phyloP scores from a whole-genome alignment of 225 moss, liverwort and hornwort species.

The Lunularia cruciata region DNA sequence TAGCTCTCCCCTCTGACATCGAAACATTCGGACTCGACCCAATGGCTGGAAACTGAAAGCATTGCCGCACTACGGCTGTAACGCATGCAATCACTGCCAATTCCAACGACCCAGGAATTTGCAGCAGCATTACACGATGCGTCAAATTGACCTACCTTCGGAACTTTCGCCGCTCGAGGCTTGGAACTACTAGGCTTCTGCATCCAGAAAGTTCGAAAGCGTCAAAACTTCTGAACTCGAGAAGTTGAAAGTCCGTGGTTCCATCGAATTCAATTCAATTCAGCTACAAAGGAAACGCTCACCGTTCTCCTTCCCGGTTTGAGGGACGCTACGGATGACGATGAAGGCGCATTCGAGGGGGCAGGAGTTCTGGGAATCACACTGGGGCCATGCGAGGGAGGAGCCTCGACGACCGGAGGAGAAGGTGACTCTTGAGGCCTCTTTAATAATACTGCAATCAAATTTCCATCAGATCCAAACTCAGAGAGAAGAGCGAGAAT shows the following conservation, averaged over 20 bases:
- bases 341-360: conserved; percentile 55
- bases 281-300: conserved; percentile 15
- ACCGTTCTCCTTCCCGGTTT: conserved; percentile 79
- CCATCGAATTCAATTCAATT: no score
- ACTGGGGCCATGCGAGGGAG: conserved; percentile 31
- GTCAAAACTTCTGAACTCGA: no score
- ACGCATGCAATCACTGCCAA: no score
- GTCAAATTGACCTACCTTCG: conserved; percentile 53
- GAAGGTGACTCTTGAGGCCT: conserved; percentile 63
- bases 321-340: conserved; percentile 53
- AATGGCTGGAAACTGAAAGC: no score
- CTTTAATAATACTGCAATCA: conserved; percentile 72
- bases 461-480: background rate
- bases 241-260: no score
- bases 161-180: conserved; percentile 56
- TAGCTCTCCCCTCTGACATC: no score
- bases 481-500: background rate
- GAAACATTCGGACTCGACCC: no score
- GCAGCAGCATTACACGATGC: no score
- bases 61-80: no score
- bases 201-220: no score
- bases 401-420: conserved; percentile 41
- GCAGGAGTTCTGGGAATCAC: conserved; percentile 42
- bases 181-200: conserved; percentile 80
- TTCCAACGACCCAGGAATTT: no score